A percentile compares a stretch with the other conserved stretches of the same genome.
phyloP scores from a whole-genome alignment of 2,329 filamentous ascomycete genomes.

The Ophiostoma pallidulum region DNA sequence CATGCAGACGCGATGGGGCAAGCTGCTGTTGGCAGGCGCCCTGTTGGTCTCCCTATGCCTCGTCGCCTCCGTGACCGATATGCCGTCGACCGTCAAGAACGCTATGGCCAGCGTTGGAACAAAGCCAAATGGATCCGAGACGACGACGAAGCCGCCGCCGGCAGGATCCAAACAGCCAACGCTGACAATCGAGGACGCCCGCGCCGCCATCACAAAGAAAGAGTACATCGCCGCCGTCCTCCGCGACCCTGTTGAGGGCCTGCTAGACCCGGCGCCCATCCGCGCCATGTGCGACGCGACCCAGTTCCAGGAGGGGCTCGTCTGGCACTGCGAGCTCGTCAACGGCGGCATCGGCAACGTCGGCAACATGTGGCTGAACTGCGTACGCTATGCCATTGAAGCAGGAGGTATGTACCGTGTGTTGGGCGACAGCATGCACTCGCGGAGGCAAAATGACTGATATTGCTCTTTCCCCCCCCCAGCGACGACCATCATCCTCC shows the following conservation, averaged over 20 bases:
- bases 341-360: conserved; percentile 30
- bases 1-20: too few relatives aligned
- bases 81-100: too few relatives aligned
- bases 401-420: conserved; percentile 11
- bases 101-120: neutral
- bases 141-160: neutral
- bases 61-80: neutral
- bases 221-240: conserved; percentile 16
- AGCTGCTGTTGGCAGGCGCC: too few relatives aligned
- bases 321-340: conserved; percentile 27
- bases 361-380: conserved; percentile 28
- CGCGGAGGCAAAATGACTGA: too few relatives aligned
- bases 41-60: too few relatives aligned
- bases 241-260: conserved; percentile 15
- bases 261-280: conserved; percentile 15
- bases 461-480: neutral
- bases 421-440: too few relatives aligned
- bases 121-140: too few relatives aligned
- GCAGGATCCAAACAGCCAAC: neutral
- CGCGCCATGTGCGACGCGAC: conserved; percentile 21
- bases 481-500: conserved; percentile 18
- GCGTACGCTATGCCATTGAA: conserved; percentile 29
- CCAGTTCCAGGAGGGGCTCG: conserved; percentile 25
- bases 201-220: conserved; percentile 5
- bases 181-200: neutral